A percentile compares a stretch with the other conserved stretches of the same genome.
These are phyloP conservation scores for Echinosophora koreensis DNA, from an alignment of 306 rosid genomes.

Conservation along the genomic window DNA sequence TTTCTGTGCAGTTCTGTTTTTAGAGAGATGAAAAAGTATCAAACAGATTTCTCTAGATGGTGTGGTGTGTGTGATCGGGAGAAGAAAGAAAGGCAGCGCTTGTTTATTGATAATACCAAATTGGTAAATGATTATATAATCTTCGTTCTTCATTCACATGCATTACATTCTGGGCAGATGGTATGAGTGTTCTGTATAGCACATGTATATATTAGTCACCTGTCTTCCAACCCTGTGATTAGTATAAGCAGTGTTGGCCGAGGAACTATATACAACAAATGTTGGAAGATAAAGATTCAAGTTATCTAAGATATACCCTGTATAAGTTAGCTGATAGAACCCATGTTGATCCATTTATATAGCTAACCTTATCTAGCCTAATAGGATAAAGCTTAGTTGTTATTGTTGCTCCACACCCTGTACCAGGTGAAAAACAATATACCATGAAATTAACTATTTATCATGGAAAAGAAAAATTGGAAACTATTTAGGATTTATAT, in stretches of 20 bases:
- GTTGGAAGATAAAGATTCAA: neutral
- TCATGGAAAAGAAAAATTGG: neutral
- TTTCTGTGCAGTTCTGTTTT: slow-evolving; percentile 55
- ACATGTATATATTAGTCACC: neutral
- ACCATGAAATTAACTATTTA: neutral
- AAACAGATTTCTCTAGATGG: slow-evolving; percentile 55
- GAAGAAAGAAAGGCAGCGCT: slow-evolving; percentile 47
- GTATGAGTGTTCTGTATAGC: neutral
- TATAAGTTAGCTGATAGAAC: neutral
- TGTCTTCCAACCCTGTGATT: neutral
- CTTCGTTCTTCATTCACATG: slow-evolving; percentile 33
- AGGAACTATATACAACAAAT: neutral
- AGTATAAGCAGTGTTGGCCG: neutral
- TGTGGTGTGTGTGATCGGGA: slow-evolving; percentile 54
- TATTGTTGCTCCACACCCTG: neutral
- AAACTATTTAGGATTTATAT: neutral
- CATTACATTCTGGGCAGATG: slow-evolving; percentile 24
- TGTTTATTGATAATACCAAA: slow-evolving; percentile 27
- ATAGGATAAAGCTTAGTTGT: neutral
- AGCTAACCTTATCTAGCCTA: neutral
- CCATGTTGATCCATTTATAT: neutral
- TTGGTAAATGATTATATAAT: slow-evolving; percentile 45
- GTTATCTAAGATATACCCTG: neutral
- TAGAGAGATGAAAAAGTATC: slow-evolving; percentile 56
- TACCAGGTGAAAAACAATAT: neutral